A percentile compares a stretch with the other conserved stretches of the same genome.
phyloP scores from a whole-genome alignment of 176 grass and related monocot species.

The Rhynchospora breviuscula region DNA sequence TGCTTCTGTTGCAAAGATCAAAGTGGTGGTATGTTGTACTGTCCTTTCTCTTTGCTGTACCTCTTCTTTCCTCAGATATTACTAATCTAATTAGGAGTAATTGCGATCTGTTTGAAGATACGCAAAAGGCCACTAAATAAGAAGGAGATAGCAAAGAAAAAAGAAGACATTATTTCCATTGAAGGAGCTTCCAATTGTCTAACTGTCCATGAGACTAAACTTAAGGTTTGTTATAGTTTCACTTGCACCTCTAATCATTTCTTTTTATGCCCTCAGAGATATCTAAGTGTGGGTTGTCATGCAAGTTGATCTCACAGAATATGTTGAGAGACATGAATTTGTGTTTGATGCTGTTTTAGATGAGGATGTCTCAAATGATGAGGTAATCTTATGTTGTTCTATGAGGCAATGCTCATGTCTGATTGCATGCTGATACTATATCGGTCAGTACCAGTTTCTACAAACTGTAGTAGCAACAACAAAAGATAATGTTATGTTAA shows the following conservation, averaged over 20 bases:
- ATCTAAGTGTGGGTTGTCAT: constrained; percentile 9
- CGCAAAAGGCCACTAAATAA: constrained; percentile 98
- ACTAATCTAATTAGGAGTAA: neutral
- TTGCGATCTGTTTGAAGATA: constrained; percentile 44
- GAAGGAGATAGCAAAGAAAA: constrained; percentile 84
- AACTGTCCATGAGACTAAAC: constrained; percentile 98
- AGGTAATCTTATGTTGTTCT: constrained; percentile 34
- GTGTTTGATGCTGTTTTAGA: constrained; percentile 98
- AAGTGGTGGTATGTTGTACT: constrained; percentile 91
- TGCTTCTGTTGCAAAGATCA: constrained; percentile 86
- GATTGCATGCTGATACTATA: neutral
- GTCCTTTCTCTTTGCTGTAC: neutral
- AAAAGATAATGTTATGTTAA: neutral
- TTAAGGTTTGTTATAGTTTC: constrained; percentile 50
- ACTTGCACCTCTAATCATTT: constrained; percentile 15
- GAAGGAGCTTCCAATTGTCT: constrained; percentile 59
- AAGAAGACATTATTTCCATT: constrained; percentile 97
- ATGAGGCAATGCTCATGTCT: neutral
- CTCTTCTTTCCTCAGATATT: neutral
- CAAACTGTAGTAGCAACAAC: neutral
- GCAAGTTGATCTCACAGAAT: constrained; percentile 95
- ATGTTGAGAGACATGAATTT: constrained; percentile 97
- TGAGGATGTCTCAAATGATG: constrained; percentile 93
- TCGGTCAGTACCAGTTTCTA: neutral
- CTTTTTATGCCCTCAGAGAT: constrained; percentile 13